Conservation (phyloP, 2,329 filamentous ascomycete species). For the Penicillium sp. region DNA sequence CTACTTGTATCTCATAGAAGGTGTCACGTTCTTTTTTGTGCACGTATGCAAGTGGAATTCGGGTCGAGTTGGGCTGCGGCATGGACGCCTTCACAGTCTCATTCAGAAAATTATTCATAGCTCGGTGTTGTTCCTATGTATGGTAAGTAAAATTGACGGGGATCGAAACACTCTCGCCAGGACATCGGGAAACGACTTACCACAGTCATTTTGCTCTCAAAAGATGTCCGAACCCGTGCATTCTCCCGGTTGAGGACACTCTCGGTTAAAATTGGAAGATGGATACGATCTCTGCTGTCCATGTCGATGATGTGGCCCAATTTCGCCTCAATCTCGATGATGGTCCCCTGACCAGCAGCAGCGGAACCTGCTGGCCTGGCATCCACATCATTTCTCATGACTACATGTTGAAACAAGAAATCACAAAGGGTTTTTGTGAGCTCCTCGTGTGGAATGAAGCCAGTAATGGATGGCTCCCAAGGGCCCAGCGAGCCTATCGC, state of each 20-base stretch:
- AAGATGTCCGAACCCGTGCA: slow-evolving; percentile 56
- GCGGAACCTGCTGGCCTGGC: slow-evolving; percentile 55
- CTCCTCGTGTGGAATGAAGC: slow-evolving; percentile 69
- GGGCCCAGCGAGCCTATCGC: slow-evolving; percentile 33
- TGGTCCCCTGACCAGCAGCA: slow-evolving; percentile 61
- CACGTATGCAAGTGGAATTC: slow-evolving; percentile 63
- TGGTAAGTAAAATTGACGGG: slow-evolving; percentile 17
- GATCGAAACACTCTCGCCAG: not conserved
- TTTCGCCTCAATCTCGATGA: slow-evolving; percentile 93
- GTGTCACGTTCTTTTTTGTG: slow-evolving; percentile 80
- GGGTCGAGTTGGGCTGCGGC: slow-evolving; percentile 36
- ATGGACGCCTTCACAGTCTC: slow-evolving; percentile 55
- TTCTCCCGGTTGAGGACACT: slow-evolving; percentile 63
- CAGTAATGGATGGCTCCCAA: slow-evolving; percentile 63
- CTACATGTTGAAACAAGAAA: slow-evolving; percentile 71
- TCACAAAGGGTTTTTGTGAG: slow-evolving; percentile 74
- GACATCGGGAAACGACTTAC: slow-evolving; percentile 49
- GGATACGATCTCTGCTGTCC: slow-evolving; percentile 66
- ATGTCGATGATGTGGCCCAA: slow-evolving; percentile 77
- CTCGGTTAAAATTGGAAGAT: slow-evolving; percentile 66
- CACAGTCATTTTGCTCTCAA: slow-evolving; percentile 87
- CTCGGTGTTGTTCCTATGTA: slow-evolving; percentile 70
- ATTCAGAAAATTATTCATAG: slow-evolving; percentile 84
- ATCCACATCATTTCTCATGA: slow-evolving; percentile 62
- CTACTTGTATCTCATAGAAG: slow-evolving; percentile 71